Evolutionary conservation across 106 monocot genomes (phyloP), one percentile per base, ranked within the genome.

Genomic region (Dendrobium nobile): DNA sequence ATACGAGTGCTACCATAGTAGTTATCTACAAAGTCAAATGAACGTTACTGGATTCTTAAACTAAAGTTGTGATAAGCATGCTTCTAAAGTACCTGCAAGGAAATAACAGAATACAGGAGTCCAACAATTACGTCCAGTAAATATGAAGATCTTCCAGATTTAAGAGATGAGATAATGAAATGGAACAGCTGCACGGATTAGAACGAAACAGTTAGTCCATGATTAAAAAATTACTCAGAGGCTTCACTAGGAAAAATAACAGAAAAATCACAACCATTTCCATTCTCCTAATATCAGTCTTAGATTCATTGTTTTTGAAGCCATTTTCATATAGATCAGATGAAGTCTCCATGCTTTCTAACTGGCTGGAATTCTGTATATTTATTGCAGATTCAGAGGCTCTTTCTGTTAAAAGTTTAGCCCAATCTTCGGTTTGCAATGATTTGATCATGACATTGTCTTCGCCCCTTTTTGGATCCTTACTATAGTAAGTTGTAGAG

Each of bases 101-200:
- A 93, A 56, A 99, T 87, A 78, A 95, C 77, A 54, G 99, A 91
- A 85, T 89, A 86, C 74, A 99, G 85, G 67, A 95, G 84, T 31
- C 84, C 84, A 80, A 95, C 89, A 84, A 99, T 78, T 26, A 91
- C 80, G 82, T 95, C 99, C 84, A 99, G 81, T 79, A 99, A 84
- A 83, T 81, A 83, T 76, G 93, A 95, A 74, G 93, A 95, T 87
- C 99, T 91, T 81, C 93, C 99, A 84, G 99, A 99, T 75, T 90
- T 93, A 75, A 95, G 82, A 67, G 99, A 89, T 75, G 99, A 92
- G 31, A 99, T 88, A 26, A 91, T 75, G 61, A 95, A 93, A 88
- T 99, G 93, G 73, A 99, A 88, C 73, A 93, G 87, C 99, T 99
- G 90, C 85, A 85, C 43, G 48, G 45, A 77, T 40, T 59, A 47